Percentiles rank a stretch among this genome's conserved stretches.
Evolutionary conservation across 352 stramenopile genomes (phyloP).

Genomic region (Pythium utonaiense): DNA sequence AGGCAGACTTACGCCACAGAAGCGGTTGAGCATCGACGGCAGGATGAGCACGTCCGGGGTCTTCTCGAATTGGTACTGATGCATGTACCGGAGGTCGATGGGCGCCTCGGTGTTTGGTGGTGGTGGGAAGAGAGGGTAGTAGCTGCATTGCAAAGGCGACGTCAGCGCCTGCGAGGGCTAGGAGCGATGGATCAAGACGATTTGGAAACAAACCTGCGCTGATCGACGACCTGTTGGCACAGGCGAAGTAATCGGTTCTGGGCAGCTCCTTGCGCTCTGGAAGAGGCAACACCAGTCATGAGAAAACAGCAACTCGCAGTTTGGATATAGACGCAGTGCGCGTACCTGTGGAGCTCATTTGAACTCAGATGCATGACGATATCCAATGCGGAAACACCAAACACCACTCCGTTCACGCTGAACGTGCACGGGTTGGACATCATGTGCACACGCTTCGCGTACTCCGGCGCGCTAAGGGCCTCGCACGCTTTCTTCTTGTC

Average conservation of each 20-base stretch:
- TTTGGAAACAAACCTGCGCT: constrained; percentile 47
- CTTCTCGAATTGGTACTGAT: constrained; percentile 89
- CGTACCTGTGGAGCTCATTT: constrained; percentile 67
- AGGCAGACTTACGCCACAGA: constrained; percentile 67
- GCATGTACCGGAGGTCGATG: constrained; percentile 91
- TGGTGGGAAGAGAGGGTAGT: constrained; percentile 79
- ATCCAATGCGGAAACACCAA: constrained; percentile 93
- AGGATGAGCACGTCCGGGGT: constrained; percentile 95
- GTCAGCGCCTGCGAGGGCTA: too few species aligned
- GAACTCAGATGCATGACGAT: constrained; percentile 85
- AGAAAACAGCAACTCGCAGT: background rate
- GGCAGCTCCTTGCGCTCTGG: background rate
- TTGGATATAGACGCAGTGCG: too few species aligned
- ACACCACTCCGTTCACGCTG: constrained; percentile 91
- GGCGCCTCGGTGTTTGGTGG: constrained; percentile 60
- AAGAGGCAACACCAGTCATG: background rate
- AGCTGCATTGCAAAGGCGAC: too few species aligned
- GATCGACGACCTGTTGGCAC: constrained; percentile 76
- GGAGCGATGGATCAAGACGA: too few species aligned
- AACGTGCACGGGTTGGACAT: constrained; percentile 96
- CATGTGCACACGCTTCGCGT: constrained; percentile 89
- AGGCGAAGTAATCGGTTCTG: constrained; percentile 75
- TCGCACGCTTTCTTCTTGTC: constrained; percentile 81
- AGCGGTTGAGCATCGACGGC: constrained; percentile 92
- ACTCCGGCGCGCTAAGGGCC: constrained; percentile 51